phyloP scores from a whole-genome alignment of 163 green algal genomes.

The Prototheca stagnorum region DNA sequence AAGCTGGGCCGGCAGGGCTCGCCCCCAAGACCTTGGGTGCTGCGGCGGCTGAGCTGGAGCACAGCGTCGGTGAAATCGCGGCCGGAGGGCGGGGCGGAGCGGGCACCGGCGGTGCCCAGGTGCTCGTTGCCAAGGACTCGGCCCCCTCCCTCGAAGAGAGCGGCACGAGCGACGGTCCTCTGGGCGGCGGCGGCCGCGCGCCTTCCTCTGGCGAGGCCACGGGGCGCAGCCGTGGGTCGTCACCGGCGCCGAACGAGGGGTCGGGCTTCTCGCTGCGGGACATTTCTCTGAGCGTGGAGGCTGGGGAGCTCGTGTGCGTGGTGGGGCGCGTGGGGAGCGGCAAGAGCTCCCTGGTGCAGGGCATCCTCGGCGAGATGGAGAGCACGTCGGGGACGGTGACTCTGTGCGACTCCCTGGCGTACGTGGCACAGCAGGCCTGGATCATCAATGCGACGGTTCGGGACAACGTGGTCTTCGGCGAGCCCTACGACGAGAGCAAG shows the following conservation, averaged over 20 bases:
- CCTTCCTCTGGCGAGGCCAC: neutral
- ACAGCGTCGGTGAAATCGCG: too few relatives aligned
- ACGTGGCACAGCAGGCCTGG: constrained; percentile 47
- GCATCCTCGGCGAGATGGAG: constrained; percentile 51
- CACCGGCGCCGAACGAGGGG: too few relatives aligned
- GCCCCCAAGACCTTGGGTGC: too few relatives aligned
- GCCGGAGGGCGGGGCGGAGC: too few relatives aligned
- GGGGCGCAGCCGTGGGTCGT: too few relatives aligned
- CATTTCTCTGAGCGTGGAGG: constrained; percentile 27
- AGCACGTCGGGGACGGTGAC: constrained; percentile 2
- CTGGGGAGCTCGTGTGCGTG: constrained; percentile 38
- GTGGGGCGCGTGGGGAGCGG: constrained; percentile 49
- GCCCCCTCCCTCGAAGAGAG: too few relatives aligned
- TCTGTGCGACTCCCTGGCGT: constrained; percentile 6
- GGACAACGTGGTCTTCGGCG: constrained; percentile 27
- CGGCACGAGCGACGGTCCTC: neutral
- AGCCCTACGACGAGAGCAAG: constrained; percentile 2
- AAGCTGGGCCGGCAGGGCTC: too few relatives aligned
- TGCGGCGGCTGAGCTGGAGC: too few relatives aligned
- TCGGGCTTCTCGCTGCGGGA: constrained; percentile 17
- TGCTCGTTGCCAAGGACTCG: too few relatives aligned
- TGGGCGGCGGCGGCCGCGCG: neutral
- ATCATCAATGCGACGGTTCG: constrained; percentile 35
- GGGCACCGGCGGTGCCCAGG: too few relatives aligned
- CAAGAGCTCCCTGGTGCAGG: constrained; percentile 53